Conservation (phyloP, 192 early-diverging fungal species). For the Rhizoclosmatium globosum region DNA sequence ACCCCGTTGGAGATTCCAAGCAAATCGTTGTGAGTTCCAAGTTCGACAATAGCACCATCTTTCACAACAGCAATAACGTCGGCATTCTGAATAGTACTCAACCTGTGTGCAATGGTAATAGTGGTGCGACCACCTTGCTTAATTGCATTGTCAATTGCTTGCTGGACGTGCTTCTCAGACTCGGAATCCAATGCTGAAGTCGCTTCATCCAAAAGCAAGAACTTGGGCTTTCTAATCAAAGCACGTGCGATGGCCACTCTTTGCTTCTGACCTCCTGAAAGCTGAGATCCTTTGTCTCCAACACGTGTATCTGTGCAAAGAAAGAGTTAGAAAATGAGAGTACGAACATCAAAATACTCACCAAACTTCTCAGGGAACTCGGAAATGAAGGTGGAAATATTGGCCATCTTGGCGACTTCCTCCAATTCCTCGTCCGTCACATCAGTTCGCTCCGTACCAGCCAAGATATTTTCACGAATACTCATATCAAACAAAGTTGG, state of each 20-base stretch:
- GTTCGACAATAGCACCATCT: conserved; percentile 58
- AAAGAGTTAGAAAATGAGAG: background rate
- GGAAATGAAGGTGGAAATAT: conserved; percentile 83
- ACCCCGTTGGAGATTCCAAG: conserved; percentile 17
- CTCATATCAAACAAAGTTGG: conserved; percentile 57
- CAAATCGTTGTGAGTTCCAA: conserved; percentile 89
- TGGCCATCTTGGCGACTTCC: conserved; percentile 72
- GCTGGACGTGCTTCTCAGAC: conserved; percentile 62
- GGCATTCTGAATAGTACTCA: conserved; percentile 88
- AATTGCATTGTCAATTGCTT: conserved; percentile 57
- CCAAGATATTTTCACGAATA: conserved; percentile 53
- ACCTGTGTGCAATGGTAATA: conserved; percentile 91
- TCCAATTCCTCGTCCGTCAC: conserved; percentile 66
- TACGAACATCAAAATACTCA: conserved; percentile 4
- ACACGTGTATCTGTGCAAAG: conserved; percentile 42
- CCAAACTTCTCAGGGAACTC: conserved; percentile 78
- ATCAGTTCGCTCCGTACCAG: conserved; percentile 25
- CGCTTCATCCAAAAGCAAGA: conserved; percentile 51
- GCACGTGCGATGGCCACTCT: conserved; percentile 66
- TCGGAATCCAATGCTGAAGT: conserved; percentile 56
- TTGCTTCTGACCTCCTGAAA: conserved; percentile 67
- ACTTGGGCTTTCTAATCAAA: conserved; percentile 64
- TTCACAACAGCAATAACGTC: conserved; percentile 85
- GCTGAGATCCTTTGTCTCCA: conserved; percentile 46
- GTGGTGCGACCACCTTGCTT: conserved; percentile 73